Evolutionary conservation across 2,329 filamentous ascomycete species (phyloP).

Genomic region (Aspergillus aculeatus): DNA sequence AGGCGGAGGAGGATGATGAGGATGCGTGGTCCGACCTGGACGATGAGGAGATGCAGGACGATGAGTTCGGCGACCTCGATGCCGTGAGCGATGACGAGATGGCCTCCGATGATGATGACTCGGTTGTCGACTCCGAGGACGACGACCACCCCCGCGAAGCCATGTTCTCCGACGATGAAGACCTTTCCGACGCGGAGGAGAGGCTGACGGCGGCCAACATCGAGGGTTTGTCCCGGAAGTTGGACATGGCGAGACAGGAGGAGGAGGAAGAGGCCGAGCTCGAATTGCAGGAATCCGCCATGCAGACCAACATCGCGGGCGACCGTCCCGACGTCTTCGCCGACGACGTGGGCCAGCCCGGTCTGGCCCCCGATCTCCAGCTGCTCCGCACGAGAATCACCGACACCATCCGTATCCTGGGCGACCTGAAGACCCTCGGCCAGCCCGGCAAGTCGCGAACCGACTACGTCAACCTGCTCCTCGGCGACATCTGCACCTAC

Average conservation of each 20-base stretch:
- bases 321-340: slow-evolving; percentile 66
- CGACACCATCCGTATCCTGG: slow-evolving; percentile 86
- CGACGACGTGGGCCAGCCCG: slow-evolving; percentile 56
- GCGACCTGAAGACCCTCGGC: slow-evolving; percentile 78
- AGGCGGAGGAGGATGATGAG: slow-evolving; percentile 44
- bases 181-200: slow-evolving; percentile 84
- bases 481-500: slow-evolving; percentile 92
- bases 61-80: slow-evolving; percentile 49
- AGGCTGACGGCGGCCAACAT: slow-evolving; percentile 94
- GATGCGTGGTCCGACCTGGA: slow-evolving; percentile 38
- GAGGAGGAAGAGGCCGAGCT: slow-evolving; percentile 81
- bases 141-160: slow-evolving; percentile 57
- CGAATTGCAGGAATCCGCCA: slow-evolving; percentile 77
- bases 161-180: slow-evolving; percentile 95
- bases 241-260: slow-evolving; percentile 73
- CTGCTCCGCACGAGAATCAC: slow-evolving; percentile 85
- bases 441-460: slow-evolving; percentile 78
- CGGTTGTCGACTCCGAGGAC: slow-evolving; percentile 70
- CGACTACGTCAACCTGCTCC: slow-evolving; percentile 81
- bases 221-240: slow-evolving; percentile 78
- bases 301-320: slow-evolving; percentile 91
- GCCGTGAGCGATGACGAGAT: slow-evolving; percentile 45
- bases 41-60: slow-evolving; percentile 43
- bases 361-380: slow-evolving; percentile 85
- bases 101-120: slow-evolving; percentile 57